Percentiles rank a stretch among this genome's conserved stretches.
Evolutionary conservation across 1,284 basidiomycete species (phyloP).

Genomic region (Cutaneotrichosporon cyanovorans): DNA sequence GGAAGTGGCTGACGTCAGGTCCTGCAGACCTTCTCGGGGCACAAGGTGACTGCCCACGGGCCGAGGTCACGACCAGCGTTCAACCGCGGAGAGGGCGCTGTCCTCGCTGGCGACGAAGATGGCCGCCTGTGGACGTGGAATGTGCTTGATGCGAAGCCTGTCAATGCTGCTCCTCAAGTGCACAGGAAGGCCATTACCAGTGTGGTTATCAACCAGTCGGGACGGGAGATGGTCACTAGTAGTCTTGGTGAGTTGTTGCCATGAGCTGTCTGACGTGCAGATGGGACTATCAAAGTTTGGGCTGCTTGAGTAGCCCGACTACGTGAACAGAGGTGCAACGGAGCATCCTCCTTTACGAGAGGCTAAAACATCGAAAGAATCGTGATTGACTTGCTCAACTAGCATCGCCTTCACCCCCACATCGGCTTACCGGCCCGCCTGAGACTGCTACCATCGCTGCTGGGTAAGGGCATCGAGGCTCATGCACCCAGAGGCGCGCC

Average conservation of each 20-base stretch:
- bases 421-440: no score
- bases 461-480: no score
- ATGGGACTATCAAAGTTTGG: constrained; percentile 40
- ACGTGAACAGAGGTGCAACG: no score
- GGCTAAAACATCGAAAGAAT: no score
- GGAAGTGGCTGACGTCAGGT: constrained; percentile 30
- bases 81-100: constrained; percentile 68
- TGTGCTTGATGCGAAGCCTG: constrained; percentile 64
- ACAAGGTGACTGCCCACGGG: constrained; percentile 38
- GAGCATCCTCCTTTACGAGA: no score
- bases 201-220: constrained; percentile 50
- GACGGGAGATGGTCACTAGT: constrained; percentile 73
- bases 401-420: no score
- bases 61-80: constrained; percentile 59
- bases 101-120: constrained; percentile 82
- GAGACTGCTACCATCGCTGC: no score
- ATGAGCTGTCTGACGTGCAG: constrained; percentile 11
- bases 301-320: no score
- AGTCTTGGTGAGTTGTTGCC: constrained; percentile 56
- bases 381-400: no score
- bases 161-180: constrained; percentile 60
- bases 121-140: constrained; percentile 89
- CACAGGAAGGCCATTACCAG: constrained; percentile 65
- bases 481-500: no score
- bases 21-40: constrained; percentile 77